Evolutionary conservation across 106 monocot species (phyloP), one percentile per base, ranked within the genome.

Genomic region (Allium sativum): DNA sequence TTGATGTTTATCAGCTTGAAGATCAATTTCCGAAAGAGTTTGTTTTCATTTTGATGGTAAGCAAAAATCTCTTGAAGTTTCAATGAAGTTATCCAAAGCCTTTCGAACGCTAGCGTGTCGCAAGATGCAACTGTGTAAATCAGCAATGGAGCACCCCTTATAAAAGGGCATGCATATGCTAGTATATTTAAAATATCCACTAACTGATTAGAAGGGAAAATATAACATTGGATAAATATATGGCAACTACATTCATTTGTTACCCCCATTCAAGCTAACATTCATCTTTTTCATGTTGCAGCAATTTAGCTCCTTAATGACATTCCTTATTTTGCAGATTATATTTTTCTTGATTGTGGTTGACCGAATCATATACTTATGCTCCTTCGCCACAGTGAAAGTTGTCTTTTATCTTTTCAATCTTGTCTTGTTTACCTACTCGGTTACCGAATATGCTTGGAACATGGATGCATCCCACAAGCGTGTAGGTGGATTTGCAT

Each of bases 21-120:
- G 96, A 96, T 70, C 96, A 91, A 66, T 96, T 96, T 70, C 96
- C 96, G 0, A 96, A 87, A 72, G 96, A 96, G 69, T 96, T 87
- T 71, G 96, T 96, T 14, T 87, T 96, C 58, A 79, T 96, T n/a
- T 74, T 96, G 40, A 91, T 96, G 90, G 95, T 90, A 69, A 76
- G 72, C 40, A 65, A 3, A 68, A 31, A 31, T 31, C 31, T 31
- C 31, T 31, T 31, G 31, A 31, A 31, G 31, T 31, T 31, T 31
- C 31, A 31, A 3, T 31, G 5, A 31, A 31, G 31, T 31, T 31
- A 31, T 31, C 5, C 31, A 31, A 31, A 31, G 31, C 31, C 31
- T 31, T 31, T 31, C 31, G 2, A 31, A 31, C 5, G 31, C 31
- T n/a, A n/a, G n/a, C n/a, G n/a, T n/a, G 31, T 5, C 31, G 5